These are phyloP conservation scores for Kwoniella sp. DNA, from an alignment of 768 basidiomycete genomes.

Conservation along the genomic window DNA sequence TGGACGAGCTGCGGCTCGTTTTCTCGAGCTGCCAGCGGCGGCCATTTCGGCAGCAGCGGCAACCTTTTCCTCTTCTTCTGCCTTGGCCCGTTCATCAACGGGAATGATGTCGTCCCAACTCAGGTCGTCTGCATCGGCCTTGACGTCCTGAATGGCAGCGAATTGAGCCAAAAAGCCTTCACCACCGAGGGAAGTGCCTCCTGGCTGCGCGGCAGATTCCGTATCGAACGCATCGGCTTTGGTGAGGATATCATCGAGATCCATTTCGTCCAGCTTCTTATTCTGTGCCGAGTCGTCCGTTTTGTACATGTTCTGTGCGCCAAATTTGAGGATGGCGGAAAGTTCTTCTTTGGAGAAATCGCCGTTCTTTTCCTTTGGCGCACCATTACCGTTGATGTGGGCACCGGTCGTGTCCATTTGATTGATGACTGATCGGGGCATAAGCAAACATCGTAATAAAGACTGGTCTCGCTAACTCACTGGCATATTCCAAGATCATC, in stretches of 20 bases:
- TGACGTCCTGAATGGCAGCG: constrained; percentile 94
- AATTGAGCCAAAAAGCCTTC: constrained; percentile 95
- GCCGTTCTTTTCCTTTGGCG: constrained; percentile 57
- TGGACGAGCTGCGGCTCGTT: constrained; percentile 77
- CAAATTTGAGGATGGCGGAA: constrained; percentile 95
- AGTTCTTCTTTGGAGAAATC: constrained; percentile 81
- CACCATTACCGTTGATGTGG: constrained; percentile 75
- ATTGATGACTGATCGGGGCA: constrained; percentile 82
- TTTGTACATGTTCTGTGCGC: constrained; percentile 99
- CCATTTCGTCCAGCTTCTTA: constrained; percentile 97
- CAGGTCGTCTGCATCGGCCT: constrained; percentile 76
- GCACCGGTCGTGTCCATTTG: constrained; percentile 99
- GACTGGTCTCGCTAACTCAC: constrained; percentile 65
- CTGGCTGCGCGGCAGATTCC: constrained; percentile 74
- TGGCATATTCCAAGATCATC: constrained; percentile 99
- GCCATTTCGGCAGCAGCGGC: constrained; percentile 66
- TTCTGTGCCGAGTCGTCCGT: constrained; percentile 90
- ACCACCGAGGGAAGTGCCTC: constrained; percentile 92
- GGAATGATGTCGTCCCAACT: constrained; percentile 99
- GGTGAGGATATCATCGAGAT: constrained; percentile 95
- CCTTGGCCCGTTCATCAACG: constrained; percentile 79
- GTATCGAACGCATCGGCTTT: constrained; percentile 98
- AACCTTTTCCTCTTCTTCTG: constrained; percentile 79
- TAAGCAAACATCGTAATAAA: background rate
- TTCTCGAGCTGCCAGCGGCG: constrained; percentile 66